These are phyloP conservation scores for Chytriomyces hyalinus DNA, from an alignment of 192 early-diverging fungal genomes.

Conservation along the genomic window DNA sequence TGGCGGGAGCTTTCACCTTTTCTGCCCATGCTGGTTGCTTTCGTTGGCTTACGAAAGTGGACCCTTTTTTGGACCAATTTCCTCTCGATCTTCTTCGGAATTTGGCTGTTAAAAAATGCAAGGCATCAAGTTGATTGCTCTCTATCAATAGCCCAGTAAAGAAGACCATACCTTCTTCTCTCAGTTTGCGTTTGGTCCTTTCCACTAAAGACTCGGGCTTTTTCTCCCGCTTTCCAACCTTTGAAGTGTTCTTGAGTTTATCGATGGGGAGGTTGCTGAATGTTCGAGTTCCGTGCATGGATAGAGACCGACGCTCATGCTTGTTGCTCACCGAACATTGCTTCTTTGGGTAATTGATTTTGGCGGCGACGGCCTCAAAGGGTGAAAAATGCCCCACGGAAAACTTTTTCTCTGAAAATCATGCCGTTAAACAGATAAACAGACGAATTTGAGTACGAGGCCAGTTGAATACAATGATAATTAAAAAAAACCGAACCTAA, in stretches of 20 bases:
- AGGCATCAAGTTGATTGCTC: background rate
- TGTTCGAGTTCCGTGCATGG: conserved; percentile 20
- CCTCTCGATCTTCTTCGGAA: conserved; percentile 15
- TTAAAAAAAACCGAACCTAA: background rate
- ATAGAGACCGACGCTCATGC: conserved; percentile 12
- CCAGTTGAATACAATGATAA: background rate
- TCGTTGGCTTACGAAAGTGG: conserved; percentile 23
- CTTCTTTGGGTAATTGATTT: conserved; percentile 26
- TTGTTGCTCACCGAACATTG: conserved; percentile 10
- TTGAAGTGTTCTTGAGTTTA: background rate
- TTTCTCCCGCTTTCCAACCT: background rate
- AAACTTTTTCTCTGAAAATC: background rate
- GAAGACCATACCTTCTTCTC: conserved; percentile 8
- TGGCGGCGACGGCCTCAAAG: conserved; percentile 6
- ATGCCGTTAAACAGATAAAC: background rate
- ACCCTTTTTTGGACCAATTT: conserved; percentile 18
- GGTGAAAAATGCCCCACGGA: background rate
- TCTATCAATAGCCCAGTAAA: background rate
- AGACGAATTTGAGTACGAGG: background rate
- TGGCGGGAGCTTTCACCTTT: conserved; percentile 3
- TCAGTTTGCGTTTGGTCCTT: conserved; percentile 17
- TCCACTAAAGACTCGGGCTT: conserved; percentile 19
- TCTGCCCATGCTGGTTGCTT: conserved; percentile 34
- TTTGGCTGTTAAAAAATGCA: conserved; percentile 2
- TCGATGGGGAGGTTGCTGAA: conserved; percentile 23